Evolutionary conservation across 2,329 filamentous ascomycete genomes (phyloP).

Genomic region (Clarireedia monteithiana): DNA sequence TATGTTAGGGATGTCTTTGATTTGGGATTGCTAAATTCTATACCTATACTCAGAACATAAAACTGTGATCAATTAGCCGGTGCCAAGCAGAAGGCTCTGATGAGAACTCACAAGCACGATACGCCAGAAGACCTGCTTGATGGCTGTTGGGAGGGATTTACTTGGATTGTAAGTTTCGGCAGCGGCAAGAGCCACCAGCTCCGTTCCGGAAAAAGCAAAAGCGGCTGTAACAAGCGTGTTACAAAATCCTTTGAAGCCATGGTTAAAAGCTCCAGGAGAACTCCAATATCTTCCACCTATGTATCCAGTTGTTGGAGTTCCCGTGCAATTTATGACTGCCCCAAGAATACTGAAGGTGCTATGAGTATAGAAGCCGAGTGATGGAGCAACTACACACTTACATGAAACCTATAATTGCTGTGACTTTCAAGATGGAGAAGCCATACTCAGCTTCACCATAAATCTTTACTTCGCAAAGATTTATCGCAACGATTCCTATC

Average conservation of each 20-base stretch:
- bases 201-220: conserved; percentile 71
- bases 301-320: conserved; percentile 65
- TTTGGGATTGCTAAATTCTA: conserved; percentile 77
- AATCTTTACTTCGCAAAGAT: conserved; percentile 78
- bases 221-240: conserved; percentile 70
- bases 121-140: conserved; percentile 97
- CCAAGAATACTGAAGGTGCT: conserved; percentile 59
- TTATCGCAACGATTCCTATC: conserved; percentile 66
- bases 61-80: conserved; percentile 46
- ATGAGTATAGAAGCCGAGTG: background rate
- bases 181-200: conserved; percentile 68
- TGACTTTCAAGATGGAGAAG: conserved; percentile 80
- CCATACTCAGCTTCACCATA: conserved; percentile 88
- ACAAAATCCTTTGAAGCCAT: conserved; percentile 75
- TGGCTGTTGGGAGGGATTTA: conserved; percentile 74
- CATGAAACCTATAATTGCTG: conserved; percentile 86
- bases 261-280: conserved; percentile 71
- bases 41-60: conserved; percentile 73
- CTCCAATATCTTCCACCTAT: conserved; percentile 76
- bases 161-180: conserved; percentile 74
- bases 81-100: conserved; percentile 36
- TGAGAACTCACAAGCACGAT: conserved; percentile 62
- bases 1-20: conserved; percentile 56
- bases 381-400: conserved; percentile 34
- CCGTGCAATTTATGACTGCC: conserved; percentile 78